A percentile compares a stretch with the other conserved stretches of the same genome.
phyloP scores from a whole-genome alignment of 495 filamentous ascomycete genomes.

The Penicillium longicatenatum region DNA sequence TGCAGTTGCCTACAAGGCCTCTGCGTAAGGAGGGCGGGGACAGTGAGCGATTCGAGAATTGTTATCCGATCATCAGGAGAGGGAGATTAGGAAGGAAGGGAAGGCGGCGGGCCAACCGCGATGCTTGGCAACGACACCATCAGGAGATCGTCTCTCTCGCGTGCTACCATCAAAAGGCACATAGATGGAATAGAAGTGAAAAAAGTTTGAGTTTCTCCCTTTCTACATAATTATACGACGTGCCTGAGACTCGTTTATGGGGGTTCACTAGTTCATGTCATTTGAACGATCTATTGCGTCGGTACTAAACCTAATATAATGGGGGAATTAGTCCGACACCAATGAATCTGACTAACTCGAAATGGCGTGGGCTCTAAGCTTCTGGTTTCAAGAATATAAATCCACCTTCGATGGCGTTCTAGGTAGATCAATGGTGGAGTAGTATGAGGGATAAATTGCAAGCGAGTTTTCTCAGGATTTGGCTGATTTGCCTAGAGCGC shows the following conservation, averaged over 20 bases:
- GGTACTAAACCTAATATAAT: background rate
- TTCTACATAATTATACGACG: no score
- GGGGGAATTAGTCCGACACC: background rate
- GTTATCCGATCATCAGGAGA: background rate
- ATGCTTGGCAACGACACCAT: background rate
- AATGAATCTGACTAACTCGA: no score
- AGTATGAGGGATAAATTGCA: conserved; percentile 4
- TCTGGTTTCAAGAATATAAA: background rate
- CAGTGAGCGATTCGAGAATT: background rate
- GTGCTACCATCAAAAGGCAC: background rate
- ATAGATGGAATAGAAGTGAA: no score
- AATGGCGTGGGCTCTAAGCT: no score
- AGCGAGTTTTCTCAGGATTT: background rate
- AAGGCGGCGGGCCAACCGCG: background rate
- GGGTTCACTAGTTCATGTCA: background rate
- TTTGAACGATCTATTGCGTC: background rate
- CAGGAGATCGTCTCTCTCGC: background rate
- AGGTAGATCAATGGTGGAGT: conserved; percentile 3
- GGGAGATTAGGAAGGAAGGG: background rate
- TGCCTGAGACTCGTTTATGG: background rate
- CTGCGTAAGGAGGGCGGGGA: background rate
- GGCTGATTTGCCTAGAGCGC: conserved; percentile 16
- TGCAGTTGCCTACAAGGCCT: background rate
- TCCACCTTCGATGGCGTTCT: background rate
- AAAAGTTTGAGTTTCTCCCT: no score